Percentiles rank a stretch among this genome's conserved stretches.
Conservation (phyloP, 2,329 filamentous ascomycete species). For the Talaromyces sp. region DNA sequence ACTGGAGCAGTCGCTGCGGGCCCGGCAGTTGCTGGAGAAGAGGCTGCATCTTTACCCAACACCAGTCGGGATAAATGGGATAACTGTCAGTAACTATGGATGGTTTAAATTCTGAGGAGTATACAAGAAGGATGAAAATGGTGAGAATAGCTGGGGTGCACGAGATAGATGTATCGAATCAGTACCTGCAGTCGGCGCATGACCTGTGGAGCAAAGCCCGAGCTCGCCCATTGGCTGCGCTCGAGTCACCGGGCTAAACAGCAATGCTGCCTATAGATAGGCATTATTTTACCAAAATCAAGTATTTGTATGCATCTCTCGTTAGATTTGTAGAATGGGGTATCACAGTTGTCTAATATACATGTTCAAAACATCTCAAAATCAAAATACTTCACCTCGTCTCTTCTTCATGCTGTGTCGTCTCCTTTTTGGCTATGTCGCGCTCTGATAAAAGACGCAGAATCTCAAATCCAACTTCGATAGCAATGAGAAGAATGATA, state of each 20-base stretch:
- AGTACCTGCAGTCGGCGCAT: not conserved
- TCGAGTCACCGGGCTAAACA: not conserved
- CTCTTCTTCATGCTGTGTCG: not conserved
- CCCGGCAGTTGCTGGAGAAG: conserved; percentile 21
- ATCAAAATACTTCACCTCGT: not conserved
- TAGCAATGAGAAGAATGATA: conserved; percentile 87
- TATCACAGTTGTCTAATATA: conserved; percentile 7
- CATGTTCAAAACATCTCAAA: not conserved
- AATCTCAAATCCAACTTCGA: conserved; percentile 87
- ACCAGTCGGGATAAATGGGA: not conserved
- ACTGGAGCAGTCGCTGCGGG: conserved; percentile 31
- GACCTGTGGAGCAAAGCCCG: not conserved
- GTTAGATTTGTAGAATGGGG: conserved; percentile 6
- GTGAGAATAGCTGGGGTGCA: not conserved
- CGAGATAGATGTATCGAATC: not conserved
- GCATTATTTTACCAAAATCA: not conserved
- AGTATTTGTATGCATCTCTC: not conserved
- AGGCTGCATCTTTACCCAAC: conserved; percentile 4
- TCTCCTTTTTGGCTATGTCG: conserved; percentile 30
- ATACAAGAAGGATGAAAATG: not conserved
- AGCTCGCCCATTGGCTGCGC: not conserved
- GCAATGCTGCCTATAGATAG: not conserved
- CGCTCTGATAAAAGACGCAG: conserved; percentile 65
- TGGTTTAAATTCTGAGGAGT: not conserved
- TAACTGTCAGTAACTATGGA: not conserved